Conservation (phyloP, 164 flowering plant species). For the Dillenia suffruticosa region DNA sequence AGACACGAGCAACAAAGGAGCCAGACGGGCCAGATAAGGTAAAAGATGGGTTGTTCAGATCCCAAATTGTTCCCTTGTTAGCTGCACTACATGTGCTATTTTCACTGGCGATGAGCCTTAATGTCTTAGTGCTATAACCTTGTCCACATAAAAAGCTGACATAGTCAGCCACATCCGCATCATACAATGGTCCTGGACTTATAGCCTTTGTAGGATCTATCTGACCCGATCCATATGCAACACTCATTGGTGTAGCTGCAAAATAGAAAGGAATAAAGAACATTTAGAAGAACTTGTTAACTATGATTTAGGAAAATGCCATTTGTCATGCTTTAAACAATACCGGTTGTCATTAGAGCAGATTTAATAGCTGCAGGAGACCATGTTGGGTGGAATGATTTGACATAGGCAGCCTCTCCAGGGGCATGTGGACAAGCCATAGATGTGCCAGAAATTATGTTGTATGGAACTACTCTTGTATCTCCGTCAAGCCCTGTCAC, state of each 20-base stretch:
- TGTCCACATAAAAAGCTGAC: slow-evolving; percentile 47
- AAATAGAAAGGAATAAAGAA: background rate
- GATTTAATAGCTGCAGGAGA: slow-evolving; percentile 52
- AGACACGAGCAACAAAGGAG: slow-evolving; percentile 14
- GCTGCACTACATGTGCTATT: slow-evolving; percentile 27
- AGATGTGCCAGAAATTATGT: slow-evolving; percentile 52
- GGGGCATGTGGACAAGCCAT: slow-evolving; percentile 60
- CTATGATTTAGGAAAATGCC: background rate
- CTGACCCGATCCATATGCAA: slow-evolving; percentile 52
- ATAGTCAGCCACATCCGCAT: slow-evolving; percentile 43
- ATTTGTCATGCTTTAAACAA: background rate
- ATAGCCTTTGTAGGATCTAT: slow-evolving; percentile 42
- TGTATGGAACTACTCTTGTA: slow-evolving; percentile 23
- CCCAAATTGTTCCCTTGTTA: slow-evolving; percentile 30
- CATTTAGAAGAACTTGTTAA: background rate
- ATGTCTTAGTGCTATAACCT: slow-evolving; percentile 24
- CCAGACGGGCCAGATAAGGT: slow-evolving; percentile 7
- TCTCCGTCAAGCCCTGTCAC: slow-evolving; percentile 20
- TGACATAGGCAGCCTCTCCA: slow-evolving; percentile 35
- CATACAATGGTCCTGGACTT: slow-evolving; percentile 57
- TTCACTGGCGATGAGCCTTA: slow-evolving; percentile 36
- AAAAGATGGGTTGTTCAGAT: slow-evolving; percentile 62
- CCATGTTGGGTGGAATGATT: slow-evolving; percentile 41
- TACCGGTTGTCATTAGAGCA: slow-evolving; percentile 60
- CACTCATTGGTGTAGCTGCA: slow-evolving; percentile 46